Evolutionary conservation across 768 basidiomycete species (phyloP), one percentile per base, ranked within the genome.

Genomic region (Fomitopsis serialis): DNA sequence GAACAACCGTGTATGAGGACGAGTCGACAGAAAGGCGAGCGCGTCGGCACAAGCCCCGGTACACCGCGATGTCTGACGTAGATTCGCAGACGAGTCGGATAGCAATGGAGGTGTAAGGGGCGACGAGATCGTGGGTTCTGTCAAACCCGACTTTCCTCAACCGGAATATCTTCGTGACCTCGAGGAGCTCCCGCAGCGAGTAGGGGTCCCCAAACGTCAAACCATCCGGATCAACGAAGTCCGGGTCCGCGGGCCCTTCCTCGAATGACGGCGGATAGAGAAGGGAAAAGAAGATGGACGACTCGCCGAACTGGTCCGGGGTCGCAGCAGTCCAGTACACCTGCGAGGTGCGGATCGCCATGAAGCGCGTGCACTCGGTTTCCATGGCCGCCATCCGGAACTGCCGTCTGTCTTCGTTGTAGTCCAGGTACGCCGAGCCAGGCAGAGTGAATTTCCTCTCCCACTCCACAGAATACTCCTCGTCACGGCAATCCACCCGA

Each of bases 401-500:
- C 59, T 81, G 76, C 51, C 80, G 67, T 48, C 72, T 70, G 37
- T 81, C 74, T 2, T 73, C 63, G 47, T 73, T 54, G 52, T 63
- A 81, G 35, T 52, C 48, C 32, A 82, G 58, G 15, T 48, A 5
- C 6, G 37, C 37, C 4, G 37, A 40, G 35, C 27, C 51, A 32
- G 5, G 50, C 53, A 43, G 42, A 40, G 48, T 64, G 37, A 40
- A 69, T 9, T 34, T 3, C 22, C 68, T 62, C 65, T 81, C 78
- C 74, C 78, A 82, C 63, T 85, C 82, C 42, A 77, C 65, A 17
- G 84, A 87, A 54, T 79, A 74, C 0, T 72, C 69, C 4, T 68
- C 63, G 60, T 82, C 81, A 19, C 82, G 73, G 55, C 81, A 83
- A 72, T 68, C 82, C 81, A 82, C 15, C 80, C 78, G 57, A 82